A percentile compares a stretch with the other conserved stretches of the same genome.
Evolutionary conservation across 2,329 filamentous ascomycete genomes (phyloP).

Genomic region (Myriosclerotinia curreyana): DNA sequence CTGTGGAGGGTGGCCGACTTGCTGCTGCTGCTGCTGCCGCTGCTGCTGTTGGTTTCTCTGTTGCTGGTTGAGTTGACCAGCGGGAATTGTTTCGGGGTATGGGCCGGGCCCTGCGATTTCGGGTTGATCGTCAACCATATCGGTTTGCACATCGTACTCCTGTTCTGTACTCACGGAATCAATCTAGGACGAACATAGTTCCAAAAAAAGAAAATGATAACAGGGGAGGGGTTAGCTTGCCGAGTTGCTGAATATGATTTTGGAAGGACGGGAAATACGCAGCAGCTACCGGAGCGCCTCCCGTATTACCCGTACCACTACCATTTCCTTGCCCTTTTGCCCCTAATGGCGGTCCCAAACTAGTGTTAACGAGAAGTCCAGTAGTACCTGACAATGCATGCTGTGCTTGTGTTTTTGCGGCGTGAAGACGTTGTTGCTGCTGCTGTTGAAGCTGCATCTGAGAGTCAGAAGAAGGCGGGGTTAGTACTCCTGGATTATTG

Average conservation of each 20-base stretch:
- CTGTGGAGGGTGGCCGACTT: constrained; percentile 42
- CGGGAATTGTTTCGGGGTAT: constrained; percentile 57
- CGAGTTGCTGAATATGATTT: constrained; percentile 87
- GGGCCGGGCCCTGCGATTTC: constrained; percentile 61
- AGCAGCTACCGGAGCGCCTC: constrained; percentile 44
- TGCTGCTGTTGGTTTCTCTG: constrained; percentile 28
- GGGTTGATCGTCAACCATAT: constrained; percentile 80
- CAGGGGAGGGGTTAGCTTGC: constrained; percentile 66
- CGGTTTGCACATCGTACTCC: constrained; percentile 89
- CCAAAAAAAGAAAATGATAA: constrained; percentile 46
- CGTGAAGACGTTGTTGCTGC: constrained; percentile 41
- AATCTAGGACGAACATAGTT: constrained; percentile 65
- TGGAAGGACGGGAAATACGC: constrained; percentile 70
- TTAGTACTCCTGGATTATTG: constrained; percentile 55
- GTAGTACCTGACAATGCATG: constrained; percentile 34
- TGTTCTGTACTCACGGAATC: constrained; percentile 75
- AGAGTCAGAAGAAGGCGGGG: constrained; percentile 57
- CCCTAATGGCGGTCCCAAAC: constrained; percentile 32
- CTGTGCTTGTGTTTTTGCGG: constrained; percentile 31
- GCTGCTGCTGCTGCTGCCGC: constrained; percentile 27
- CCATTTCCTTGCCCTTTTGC: constrained; percentile 37
- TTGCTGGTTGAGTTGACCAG: constrained; percentile 25
- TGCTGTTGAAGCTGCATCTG: constrained; percentile 51
- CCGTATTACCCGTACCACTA: constrained; percentile 40
- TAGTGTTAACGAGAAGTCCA: constrained; percentile 32